These are phyloP conservation scores for Penicillium sp. DNA, from an alignment of 2,329 filamentous ascomycete genomes.

Conservation along the genomic window DNA sequence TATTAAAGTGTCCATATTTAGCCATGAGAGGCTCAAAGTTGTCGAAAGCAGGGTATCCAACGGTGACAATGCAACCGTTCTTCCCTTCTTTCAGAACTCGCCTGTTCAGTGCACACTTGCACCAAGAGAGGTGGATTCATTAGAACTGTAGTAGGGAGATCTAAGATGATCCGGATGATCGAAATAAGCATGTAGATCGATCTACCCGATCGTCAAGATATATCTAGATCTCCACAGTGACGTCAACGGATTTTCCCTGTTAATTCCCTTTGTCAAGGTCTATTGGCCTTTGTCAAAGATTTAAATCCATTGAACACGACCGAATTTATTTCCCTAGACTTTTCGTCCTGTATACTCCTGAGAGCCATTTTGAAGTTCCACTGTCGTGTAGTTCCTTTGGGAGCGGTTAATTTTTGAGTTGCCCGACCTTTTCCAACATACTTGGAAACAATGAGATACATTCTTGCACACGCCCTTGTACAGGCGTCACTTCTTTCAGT, in stretches of 20 bases:
- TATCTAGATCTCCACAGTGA: background rate
- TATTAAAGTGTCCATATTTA: no score
- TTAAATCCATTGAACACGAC: background rate
- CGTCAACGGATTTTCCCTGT: background rate
- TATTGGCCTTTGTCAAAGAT: background rate
- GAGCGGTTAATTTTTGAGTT: background rate
- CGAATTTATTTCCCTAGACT: background rate
- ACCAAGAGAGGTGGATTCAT: no score
- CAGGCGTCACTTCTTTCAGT: constrained; percentile 11
- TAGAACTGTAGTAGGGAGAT: no score
- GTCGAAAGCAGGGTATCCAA: no score
- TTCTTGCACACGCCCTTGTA: background rate
- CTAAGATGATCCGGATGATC: no score
- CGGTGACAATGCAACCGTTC: no score
- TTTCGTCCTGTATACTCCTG: background rate
- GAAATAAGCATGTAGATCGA: no score
- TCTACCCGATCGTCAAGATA: no score
- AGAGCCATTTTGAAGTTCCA: background rate
- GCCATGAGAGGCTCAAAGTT: no score
- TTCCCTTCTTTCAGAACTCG: no score
- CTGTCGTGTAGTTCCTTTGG: background rate
- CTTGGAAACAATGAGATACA: constrained; percentile 1
- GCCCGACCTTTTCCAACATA: no score
- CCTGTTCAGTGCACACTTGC: no score
- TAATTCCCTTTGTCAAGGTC: background rate